Evolutionary conservation across 148 eudicot genomes (phyloP).

Genomic region (Rhododendron mucronatum): DNA sequence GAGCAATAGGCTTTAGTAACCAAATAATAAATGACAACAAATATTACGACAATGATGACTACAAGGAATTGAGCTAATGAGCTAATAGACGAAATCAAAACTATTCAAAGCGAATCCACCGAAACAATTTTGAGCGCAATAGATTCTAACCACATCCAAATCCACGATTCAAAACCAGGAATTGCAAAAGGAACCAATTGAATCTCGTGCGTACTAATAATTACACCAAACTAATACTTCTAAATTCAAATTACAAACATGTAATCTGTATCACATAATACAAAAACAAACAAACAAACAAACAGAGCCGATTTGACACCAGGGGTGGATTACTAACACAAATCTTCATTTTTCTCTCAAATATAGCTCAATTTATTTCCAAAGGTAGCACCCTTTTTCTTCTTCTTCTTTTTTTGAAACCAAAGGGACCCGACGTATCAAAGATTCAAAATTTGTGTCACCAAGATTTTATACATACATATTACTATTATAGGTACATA

Average conservation of each 20-base stretch:
- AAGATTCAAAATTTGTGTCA: neutral
- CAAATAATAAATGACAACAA: neutral
- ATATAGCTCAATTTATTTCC: neutral
- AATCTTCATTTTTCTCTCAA: neutral
- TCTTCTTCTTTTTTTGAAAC: too few relatives aligned
- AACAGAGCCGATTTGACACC: neutral
- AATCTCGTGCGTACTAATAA: neutral
- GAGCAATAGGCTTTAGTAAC: neutral
- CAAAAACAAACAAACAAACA: neutral
- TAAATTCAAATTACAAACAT: too few relatives aligned
- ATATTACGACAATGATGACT: neutral
- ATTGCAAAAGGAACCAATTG: neutral
- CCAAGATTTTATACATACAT: neutral
- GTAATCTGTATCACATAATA: neutral
- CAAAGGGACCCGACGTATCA: neutral
- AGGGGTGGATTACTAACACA: neutral
- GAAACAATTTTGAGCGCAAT: neutral
- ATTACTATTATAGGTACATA: neutral
- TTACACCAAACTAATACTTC: neutral
- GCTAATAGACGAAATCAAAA: neutral
- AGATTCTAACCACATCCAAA: neutral
- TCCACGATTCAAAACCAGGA: neutral
- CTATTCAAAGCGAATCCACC: neutral
- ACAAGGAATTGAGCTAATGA: neutral
- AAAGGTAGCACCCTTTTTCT: neutral